Percentiles rank a stretch among this genome's conserved stretches.
phyloP scores from a whole-genome alignment of 768 basidiomycete species.

The Trametes elegans region DNA sequence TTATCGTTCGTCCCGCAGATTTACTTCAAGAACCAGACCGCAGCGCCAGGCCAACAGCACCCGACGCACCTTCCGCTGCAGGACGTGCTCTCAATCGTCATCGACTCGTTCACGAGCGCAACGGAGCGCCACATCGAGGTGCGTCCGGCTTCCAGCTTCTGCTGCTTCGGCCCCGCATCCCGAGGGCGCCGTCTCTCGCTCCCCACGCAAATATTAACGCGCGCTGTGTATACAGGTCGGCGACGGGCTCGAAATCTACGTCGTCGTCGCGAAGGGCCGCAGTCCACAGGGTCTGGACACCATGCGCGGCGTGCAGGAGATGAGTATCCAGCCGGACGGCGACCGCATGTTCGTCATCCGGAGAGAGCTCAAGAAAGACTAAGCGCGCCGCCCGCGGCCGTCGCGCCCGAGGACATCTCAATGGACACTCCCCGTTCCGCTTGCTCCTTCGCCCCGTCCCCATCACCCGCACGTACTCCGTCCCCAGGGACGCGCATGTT shows the following conservation, averaged over 20 bases:
- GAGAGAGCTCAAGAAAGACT: slow-evolving; percentile 85
- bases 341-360: slow-evolving; percentile 76
- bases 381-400: background rate
- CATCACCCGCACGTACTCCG: slow-evolving; percentile 3
- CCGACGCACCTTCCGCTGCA: slow-evolving; percentile 80
- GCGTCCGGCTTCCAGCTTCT: slow-evolving; percentile 16
- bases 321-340: slow-evolving; percentile 57
- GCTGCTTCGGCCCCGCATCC: too few species aligned
- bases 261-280: slow-evolving; percentile 73
- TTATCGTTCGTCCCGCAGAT: slow-evolving; percentile 52
- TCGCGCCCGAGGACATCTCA: slow-evolving; percentile 10
- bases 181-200: too few species aligned
- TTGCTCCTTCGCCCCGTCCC: background rate
- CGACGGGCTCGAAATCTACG: slow-evolving; percentile 90
- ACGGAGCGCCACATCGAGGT: slow-evolving; percentile 99
- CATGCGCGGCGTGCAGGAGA: slow-evolving; percentile 58
- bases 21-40: slow-evolving; percentile 94
- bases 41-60: slow-evolving; percentile 68
- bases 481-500: background rate
- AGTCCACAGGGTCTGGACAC: slow-evolving; percentile 56
- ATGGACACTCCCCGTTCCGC: slow-evolving; percentile 12
- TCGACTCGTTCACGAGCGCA: slow-evolving; percentile 95
- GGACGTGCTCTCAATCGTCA: slow-evolving; percentile 81
- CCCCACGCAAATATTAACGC: too few species aligned
- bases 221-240: slow-evolving; percentile 63